These are phyloP conservation scores for Phytophthora hybrid DNA, from an alignment of 352 stramenopile species.

Conservation along the genomic window DNA sequence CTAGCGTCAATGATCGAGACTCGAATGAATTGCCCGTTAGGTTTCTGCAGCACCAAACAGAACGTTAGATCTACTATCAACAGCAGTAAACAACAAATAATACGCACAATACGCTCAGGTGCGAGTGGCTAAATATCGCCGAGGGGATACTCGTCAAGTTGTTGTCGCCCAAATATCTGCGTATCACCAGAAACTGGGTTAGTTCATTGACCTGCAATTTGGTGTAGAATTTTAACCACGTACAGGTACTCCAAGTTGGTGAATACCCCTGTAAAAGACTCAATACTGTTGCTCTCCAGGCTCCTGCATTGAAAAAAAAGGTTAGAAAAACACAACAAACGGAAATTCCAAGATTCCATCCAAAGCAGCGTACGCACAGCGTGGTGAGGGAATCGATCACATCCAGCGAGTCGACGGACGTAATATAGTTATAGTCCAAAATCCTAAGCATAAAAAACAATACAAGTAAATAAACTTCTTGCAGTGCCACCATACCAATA, in stretches of 20 bases:
- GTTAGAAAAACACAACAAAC: neutral
- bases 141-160: conserved; percentile 54
- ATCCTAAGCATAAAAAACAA: conserved; percentile 19
- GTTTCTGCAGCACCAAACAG: conserved; percentile 18
- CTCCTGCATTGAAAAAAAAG: conserved; percentile 30
- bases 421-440: conserved; percentile 46
- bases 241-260: conserved; percentile 55
- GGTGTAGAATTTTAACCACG: neutral
- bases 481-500: neutral
- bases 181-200: neutral
- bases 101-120: conserved; percentile 51
- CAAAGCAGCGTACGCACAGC: conserved; percentile 22
- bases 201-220: neutral
- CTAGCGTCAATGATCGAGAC: conserved; percentile 41
- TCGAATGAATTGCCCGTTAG: conserved; percentile 51
- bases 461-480: neutral
- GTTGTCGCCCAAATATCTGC: conserved; percentile 55
- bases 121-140: conserved; percentile 52
- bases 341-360: neutral
- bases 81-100: neutral
- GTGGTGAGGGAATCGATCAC: conserved; percentile 34
- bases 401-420: conserved; percentile 26
- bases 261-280: conserved; percentile 60
- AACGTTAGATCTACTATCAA: neutral
- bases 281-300: conserved; percentile 69